Percentiles rank a stretch among this genome's conserved stretches.
Conservation (phyloP, 179 eudicot species). For the Silene coronaria region DNA sequence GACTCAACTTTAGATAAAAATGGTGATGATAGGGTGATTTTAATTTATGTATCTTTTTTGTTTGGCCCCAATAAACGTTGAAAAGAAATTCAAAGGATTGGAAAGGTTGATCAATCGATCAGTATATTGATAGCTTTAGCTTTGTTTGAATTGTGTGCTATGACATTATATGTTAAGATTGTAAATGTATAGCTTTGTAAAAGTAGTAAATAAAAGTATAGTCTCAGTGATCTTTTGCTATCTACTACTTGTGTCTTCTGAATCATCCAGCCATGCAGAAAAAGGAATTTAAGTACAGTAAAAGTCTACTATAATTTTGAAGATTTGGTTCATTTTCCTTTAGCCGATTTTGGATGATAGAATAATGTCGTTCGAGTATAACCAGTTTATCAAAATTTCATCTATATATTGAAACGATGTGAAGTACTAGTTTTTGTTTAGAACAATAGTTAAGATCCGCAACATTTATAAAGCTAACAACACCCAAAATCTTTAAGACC, state of each 20-base stretch:
- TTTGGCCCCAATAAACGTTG: constrained; percentile 21
- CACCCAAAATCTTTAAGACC: no score
- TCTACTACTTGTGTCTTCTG: neutral
- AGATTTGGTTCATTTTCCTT: neutral
- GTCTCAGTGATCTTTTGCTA: constrained; percentile 1
- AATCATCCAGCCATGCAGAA: constrained; percentile 17
- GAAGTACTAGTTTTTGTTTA: no score
- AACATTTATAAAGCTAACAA: no score
- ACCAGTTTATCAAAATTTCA: no score
- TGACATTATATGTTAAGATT: constrained; percentile 3
- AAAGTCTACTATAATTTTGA: neutral
- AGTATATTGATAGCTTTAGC: constrained; percentile 12
- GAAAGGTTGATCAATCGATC: constrained; percentile 15
- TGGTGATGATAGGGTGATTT: constrained; percentile 4
- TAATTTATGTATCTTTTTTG: neutral
- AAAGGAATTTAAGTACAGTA: constrained; percentile 4
- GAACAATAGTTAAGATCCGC: no score
- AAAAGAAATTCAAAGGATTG: constrained; percentile 26
- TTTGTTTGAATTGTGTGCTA: constrained; percentile 7
- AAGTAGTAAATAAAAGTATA: constrained; percentile 18
- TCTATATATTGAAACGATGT: no score
- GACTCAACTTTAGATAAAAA: constrained; percentile 26
- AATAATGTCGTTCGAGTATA: neutral
- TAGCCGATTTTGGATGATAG: neutral
- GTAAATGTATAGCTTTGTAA: constrained; percentile 10